Evolutionary conservation across 2,329 filamentous ascomycete genomes (phyloP).

Genomic region (Ploettnerulaceae sp.): DNA sequence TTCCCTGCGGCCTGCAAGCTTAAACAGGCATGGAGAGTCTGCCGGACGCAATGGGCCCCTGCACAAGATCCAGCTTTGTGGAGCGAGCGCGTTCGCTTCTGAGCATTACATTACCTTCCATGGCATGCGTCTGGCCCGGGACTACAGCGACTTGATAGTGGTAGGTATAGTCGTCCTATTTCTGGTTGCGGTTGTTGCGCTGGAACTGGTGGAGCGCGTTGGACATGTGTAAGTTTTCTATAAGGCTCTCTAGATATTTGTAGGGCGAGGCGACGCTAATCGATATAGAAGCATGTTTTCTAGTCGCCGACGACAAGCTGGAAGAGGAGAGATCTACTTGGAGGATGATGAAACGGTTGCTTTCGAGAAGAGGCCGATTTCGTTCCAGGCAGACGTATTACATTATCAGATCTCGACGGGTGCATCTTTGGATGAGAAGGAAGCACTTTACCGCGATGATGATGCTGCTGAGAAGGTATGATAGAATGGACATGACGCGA

Average conservation of each 20-base stretch:
- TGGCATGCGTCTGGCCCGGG: constrained; percentile 14
- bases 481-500: too few species aligned
- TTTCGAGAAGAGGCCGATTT: constrained; percentile 19
- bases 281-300: constrained; percentile 2
- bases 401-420: constrained; percentile 1
- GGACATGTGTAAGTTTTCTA: constrained; percentile 19
- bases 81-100: background rate
- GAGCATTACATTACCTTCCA: constrained; percentile 10
- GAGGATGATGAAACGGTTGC: constrained; percentile 22
- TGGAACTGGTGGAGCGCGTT: constrained; percentile 25
- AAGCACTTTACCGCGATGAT: constrained; percentile 16
- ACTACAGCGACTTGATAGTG: constrained; percentile 29
- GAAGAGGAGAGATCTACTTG: constrained; percentile 23
- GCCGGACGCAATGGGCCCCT: background rate
- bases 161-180: constrained; percentile 31
- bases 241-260: background rate
- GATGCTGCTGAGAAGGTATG: constrained; percentile 17
- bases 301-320: background rate
- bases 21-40: background rate
- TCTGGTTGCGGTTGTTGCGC: constrained; percentile 22
- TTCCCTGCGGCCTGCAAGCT: constrained; percentile 1
- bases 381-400: constrained; percentile 2
- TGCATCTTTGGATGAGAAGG: constrained; percentile 11
- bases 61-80: background rate
- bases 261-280: background rate